Percentiles rank a stretch among this genome's conserved stretches.
These are phyloP conservation scores for Penicillium alfredii DNA, from an alignment of 495 filamentous ascomycete species.

Conservation along the genomic window DNA sequence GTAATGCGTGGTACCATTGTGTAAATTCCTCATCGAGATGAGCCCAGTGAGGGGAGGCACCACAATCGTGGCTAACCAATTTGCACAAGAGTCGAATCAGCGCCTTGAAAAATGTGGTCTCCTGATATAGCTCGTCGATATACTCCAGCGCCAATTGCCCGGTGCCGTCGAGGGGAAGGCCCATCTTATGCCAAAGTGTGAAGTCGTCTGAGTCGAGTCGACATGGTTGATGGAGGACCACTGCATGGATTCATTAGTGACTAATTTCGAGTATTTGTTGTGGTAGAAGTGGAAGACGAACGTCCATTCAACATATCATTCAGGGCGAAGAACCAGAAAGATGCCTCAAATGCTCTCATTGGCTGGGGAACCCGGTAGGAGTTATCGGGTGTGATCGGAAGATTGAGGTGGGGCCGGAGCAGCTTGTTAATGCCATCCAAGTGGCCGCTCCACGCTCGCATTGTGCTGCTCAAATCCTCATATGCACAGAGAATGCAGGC, in stretches of 20 bases:
- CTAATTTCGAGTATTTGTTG: not conserved
- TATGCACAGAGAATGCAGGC: slow-evolving; percentile 18
- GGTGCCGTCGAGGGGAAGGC: slow-evolving; percentile 36
- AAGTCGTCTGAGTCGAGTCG: slow-evolving; percentile 42
- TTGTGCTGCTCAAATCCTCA: slow-evolving; percentile 17
- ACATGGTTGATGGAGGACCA: slow-evolving; percentile 41
- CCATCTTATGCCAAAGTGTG: slow-evolving; percentile 42
- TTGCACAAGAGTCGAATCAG: slow-evolving; percentile 44
- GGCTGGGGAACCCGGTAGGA: slow-evolving; percentile 5
- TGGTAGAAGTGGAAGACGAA: slow-evolving; percentile 2
- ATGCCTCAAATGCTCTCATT: slow-evolving; percentile 7
- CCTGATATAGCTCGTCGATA: not conserved
- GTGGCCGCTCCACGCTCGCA: slow-evolving; percentile 17
- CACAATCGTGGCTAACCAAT: slow-evolving; percentile 34
- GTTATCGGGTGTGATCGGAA: not conserved
- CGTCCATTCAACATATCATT: slow-evolving; percentile 18
- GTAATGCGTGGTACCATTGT: slow-evolving; percentile 7
- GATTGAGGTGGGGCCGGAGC: slow-evolving; percentile 6
- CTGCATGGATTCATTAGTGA: slow-evolving; percentile 8
- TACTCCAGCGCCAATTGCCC: slow-evolving; percentile 12
- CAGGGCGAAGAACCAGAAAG: slow-evolving; percentile 17
- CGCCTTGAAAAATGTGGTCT: slow-evolving; percentile 11
- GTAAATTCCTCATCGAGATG: slow-evolving; percentile 5
- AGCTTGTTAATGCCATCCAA: slow-evolving; percentile 15
- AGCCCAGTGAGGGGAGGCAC: slow-evolving; percentile 3